A percentile compares a stretch with the other conserved stretches of the same genome.
phyloP scores from a whole-genome alignment of 169 alveolate genomes.

The Plasmodium cynomolgi region DNA sequence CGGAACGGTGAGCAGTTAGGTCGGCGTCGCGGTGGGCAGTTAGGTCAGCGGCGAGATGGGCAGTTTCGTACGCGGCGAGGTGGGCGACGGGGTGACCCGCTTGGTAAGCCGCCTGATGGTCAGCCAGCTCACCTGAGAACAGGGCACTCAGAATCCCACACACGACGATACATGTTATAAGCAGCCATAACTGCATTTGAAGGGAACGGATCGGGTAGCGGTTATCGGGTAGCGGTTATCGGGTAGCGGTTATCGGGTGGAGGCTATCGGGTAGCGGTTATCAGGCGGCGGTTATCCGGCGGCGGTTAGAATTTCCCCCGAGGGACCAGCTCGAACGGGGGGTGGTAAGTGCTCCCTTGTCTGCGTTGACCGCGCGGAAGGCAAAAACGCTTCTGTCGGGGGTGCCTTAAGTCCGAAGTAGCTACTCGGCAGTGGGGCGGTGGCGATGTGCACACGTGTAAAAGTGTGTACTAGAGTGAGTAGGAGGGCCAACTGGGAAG shows the following conservation, averaged over 20 bases:
- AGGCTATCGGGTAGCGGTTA: too few species aligned
- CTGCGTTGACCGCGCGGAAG: neutral
- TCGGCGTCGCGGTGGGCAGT: constrained; percentile 87
- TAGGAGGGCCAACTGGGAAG: neutral
- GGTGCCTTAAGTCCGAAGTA: neutral
- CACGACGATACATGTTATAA: constrained; percentile 27
- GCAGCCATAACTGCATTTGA: constrained; percentile 73
- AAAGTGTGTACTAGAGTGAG: neutral
- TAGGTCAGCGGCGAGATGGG: constrained; percentile 87
- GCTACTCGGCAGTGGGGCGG: neutral
- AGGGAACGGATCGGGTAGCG: neutral
- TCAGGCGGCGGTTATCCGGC: neutral
- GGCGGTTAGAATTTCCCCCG: neutral
- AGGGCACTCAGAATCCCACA: constrained; percentile 65
- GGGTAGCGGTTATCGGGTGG: neutral
- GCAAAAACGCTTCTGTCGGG: neutral
- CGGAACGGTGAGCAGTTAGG: constrained; percentile 79
- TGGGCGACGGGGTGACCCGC: neutral
- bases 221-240: neutral
- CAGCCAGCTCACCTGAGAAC: constrained; percentile 30
- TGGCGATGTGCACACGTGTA: neutral
- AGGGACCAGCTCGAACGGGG: neutral
- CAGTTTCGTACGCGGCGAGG: neutral
- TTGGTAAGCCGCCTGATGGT: neutral
- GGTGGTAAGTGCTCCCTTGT: neutral